Evolutionary conservation across 2,329 filamentous ascomycete species (phyloP), one percentile per base, ranked within the genome.

Genomic region (Phialophora tarda): DNA sequence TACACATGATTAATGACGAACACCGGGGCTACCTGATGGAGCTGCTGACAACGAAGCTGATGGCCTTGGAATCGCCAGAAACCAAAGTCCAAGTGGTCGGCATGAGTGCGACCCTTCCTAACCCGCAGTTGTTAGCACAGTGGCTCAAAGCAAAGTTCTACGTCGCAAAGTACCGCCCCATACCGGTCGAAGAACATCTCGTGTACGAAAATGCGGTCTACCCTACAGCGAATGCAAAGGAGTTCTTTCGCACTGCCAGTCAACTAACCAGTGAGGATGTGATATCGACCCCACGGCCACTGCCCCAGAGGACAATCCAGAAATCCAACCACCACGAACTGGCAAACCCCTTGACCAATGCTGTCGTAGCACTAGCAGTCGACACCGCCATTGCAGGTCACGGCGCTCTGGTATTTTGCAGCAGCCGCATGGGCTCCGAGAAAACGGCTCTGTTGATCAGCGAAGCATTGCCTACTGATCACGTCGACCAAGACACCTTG

Each of bases 1-100:
- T 93, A n/a, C 91, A 93, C 75, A 92, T 93, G 89, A 83, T 93
- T 53, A 88, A 92, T 71, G 91, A 93, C 74, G 88, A 89, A 68
- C 85, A 89, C 70, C 86, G 91, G 12, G 91, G 91, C 3, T 93
- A 93, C 74, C 81, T 93, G 1, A 80, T 93, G 62, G 91, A 93
- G 74, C 80, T 93, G 5, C 86, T 92, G 78, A 87, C 88, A 4
- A 90, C 89, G 3, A 93, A 93, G 73, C 74, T 93, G 32, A 78
- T 92, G n/a, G 85, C 87, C 64, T 77, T 93, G 24, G 88, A 86
- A 28, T 30, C 56, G n/a, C 17, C 26, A 2, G 59, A 53, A 21
- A 61, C 30, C 21, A 60, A 82, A 26, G 82, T 91, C 21, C 90
- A 93, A 73, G 87, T 93, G 23, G 80, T 92, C 65, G 90, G 89